phyloP scores from a whole-genome alignment of 2,329 filamentous ascomycete species.

The Pseudopyrenochaeta lycopersici region DNA sequence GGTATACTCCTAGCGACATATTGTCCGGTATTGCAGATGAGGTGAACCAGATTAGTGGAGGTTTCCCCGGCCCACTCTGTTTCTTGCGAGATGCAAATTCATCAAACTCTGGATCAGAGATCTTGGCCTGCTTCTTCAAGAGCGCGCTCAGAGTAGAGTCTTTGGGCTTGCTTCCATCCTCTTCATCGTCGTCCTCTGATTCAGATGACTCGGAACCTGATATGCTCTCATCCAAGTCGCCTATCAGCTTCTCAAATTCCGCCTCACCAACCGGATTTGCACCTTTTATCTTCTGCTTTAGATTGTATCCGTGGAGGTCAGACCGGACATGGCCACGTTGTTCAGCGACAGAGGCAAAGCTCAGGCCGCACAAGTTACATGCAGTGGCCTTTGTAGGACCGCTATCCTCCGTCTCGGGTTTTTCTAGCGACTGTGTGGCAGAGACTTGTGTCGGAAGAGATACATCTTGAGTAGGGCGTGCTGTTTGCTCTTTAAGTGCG shows the following conservation, averaged over 20 bases:
- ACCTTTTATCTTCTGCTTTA: constrained; percentile 88
- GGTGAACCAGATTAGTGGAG: constrained; percentile 85
- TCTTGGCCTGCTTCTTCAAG: constrained; percentile 82
- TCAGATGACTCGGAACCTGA: constrained; percentile 84
- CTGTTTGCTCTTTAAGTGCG: constrained; percentile 59
- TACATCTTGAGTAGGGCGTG: constrained; percentile 26
- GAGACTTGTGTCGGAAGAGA: constrained; percentile 12
- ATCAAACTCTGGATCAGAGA: constrained; percentile 67
- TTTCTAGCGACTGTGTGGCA: constrained; percentile 40
- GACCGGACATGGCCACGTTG: constrained; percentile 88
- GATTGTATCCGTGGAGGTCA: constrained; percentile 91
- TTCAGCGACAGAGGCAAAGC: constrained; percentile 77
- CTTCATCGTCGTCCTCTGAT: constrained; percentile 77
- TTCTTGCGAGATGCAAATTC: constrained; percentile 58
- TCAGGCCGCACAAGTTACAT: constrained; percentile 80
- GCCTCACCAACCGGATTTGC: constrained; percentile 74
- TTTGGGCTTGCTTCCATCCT: constrained; percentile 58
- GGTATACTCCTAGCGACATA: constrained; percentile 85
- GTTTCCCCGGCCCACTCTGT: constrained; percentile 68
- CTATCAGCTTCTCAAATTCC: constrained; percentile 88
- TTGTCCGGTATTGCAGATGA: constrained; percentile 79
- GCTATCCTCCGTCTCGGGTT: constrained; percentile 48
- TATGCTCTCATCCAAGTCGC: constrained; percentile 86
- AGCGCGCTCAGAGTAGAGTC: constrained; percentile 78
- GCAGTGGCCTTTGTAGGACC: constrained; percentile 69